These are phyloP conservation scores for Posidonia australis DNA, from an alignment of 106 monocot species.

Conservation along the genomic window DNA sequence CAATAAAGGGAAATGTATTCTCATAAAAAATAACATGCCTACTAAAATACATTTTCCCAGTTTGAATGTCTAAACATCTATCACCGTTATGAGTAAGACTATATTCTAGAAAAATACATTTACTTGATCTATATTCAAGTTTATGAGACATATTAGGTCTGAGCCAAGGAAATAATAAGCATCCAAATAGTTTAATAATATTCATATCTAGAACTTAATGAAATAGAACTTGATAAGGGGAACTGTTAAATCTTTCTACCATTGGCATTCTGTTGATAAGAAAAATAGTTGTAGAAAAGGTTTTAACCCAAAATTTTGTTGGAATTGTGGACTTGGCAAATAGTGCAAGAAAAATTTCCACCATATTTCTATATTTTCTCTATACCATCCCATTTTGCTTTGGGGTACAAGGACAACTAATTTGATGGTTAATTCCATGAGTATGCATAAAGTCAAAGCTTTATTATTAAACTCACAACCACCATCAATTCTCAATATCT, in stretches of 20 bases:
- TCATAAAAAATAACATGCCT: too few species aligned
- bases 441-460: too few species aligned
- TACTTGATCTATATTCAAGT: neutral
- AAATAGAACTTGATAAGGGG: neutral
- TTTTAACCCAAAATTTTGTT: neutral
- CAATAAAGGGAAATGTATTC: too few species aligned
- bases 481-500: neutral
- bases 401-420: neutral
- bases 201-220: neutral
- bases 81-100: neutral
- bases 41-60: neutral
- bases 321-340: neutral
- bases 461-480: neutral
- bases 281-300: neutral
- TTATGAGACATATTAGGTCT: neutral
- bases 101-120: neutral
- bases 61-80: neutral
- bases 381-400: neutral
- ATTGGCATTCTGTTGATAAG: neutral
- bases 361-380: neutral
- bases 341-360: neutral
- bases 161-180: neutral
- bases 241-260: neutral
- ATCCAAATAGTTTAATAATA: neutral
- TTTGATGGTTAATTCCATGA: neutral